Evolutionary conservation across 2,329 filamentous ascomycete genomes (phyloP).

Genomic region (Cordyceps tenuipes): DNA sequence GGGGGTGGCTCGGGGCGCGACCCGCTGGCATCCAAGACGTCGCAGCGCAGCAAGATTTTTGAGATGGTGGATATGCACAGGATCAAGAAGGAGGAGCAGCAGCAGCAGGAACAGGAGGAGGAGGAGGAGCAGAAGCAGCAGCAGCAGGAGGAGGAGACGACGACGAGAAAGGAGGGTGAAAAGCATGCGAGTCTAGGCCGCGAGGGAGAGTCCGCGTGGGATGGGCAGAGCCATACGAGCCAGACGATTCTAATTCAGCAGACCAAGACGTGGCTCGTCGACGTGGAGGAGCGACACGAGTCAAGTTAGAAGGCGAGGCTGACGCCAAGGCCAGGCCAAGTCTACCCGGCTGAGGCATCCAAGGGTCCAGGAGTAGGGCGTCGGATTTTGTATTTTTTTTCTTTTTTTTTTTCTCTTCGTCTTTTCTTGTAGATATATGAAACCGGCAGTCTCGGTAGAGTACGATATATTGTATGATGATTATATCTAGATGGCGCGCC

Average conservation of each 20-base stretch:
- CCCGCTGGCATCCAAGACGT: conserved; percentile 8
- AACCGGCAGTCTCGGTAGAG: neutral
- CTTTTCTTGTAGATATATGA: neutral
- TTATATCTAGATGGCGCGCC: neutral
- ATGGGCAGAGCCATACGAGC: conserved; percentile 10
- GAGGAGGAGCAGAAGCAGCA: neutral
- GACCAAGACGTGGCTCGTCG: conserved; percentile 12
- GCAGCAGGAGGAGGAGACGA: too few relatives aligned
- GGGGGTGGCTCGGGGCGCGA: neutral
- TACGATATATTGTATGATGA: neutral
- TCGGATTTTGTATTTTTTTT: neutral
- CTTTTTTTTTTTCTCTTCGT: neutral
- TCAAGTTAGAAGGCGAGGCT: neutral
- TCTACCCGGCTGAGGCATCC: neutral
- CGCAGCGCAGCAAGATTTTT: conserved; percentile 9
- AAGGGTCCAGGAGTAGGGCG: neutral
- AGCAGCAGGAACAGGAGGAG: neutral
- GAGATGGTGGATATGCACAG: conserved; percentile 12
- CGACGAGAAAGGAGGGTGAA: too few relatives aligned
- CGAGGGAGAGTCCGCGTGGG: conserved; percentile 6
- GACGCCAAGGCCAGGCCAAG: too few relatives aligned
- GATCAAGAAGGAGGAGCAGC: neutral
- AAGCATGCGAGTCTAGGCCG: neutral
- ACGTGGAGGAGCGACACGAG: conserved; percentile 5
- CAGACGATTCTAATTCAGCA: conserved; percentile 12